A percentile compares a stretch with the other conserved stretches of the same genome.
phyloP scores from a whole-genome alignment of 352 stramenopile genomes.

The Thalassiosira oceanica region DNA sequence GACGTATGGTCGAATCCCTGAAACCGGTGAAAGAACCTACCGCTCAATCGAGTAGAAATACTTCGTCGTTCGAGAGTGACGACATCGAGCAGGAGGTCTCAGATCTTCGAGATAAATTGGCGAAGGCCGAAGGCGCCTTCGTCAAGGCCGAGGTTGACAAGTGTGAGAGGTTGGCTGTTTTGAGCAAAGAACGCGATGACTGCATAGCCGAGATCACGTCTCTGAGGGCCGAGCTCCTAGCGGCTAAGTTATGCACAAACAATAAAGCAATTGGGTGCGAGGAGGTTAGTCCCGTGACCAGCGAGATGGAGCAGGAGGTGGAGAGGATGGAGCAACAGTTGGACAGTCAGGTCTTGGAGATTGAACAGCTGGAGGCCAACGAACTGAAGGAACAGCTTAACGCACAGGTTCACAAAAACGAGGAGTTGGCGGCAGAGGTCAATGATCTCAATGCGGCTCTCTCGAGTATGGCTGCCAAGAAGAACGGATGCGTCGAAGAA shows the following conservation, averaged over 20 bases:
- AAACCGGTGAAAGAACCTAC: background rate
- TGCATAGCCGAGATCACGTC: background rate
- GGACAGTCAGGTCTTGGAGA: background rate
- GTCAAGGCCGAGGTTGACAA: constrained; percentile 21
- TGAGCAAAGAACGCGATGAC: constrained; percentile 4
- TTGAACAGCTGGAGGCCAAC: constrained; percentile 1
- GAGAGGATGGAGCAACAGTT: background rate
- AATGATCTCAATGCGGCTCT: constrained; percentile 8
- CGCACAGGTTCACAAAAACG: background rate
- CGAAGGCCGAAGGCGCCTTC: constrained; percentile 14
- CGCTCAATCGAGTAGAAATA: background rate
- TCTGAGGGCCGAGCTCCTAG: constrained; percentile 3
- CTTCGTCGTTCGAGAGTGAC: background rate
- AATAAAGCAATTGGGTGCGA: too few relatives aligned
- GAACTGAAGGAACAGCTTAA: background rate
- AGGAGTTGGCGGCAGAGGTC: constrained; percentile 9
- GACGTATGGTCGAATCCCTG: constrained; percentile 12
- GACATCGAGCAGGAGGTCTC: constrained; percentile 1
- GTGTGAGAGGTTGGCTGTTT: constrained; percentile 8
- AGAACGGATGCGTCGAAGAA: background rate
- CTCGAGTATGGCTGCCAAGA: background rate
- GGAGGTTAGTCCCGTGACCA: too few relatives aligned
- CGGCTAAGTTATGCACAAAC: background rate
- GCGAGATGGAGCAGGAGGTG: background rate
- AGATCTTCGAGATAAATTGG: constrained; percentile 16